phyloP scores from a whole-genome alignment of 441 rosid species.

The Bruguiera hainesii region DNA sequence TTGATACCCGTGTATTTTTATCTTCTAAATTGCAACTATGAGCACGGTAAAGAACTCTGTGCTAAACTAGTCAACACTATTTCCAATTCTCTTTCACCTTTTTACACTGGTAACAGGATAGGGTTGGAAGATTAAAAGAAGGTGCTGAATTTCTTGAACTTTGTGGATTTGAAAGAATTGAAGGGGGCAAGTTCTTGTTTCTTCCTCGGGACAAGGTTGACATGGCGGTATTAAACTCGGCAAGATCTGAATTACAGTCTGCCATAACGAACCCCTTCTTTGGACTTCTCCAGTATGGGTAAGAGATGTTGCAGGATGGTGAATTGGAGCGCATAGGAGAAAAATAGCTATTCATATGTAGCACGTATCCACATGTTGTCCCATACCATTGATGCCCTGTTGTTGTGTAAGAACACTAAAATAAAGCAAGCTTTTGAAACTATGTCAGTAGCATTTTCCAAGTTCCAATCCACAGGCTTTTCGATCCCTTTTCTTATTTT shows the following conservation, averaged over 20 bases:
- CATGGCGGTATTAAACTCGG: constrained; percentile 64
- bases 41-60: background rate
- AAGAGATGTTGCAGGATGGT: background rate
- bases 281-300: constrained; percentile 57
- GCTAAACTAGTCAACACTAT: background rate
- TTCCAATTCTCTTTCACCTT: background rate
- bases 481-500: too few relatives aligned
- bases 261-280: constrained; percentile 94
- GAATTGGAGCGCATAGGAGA: too few relatives aligned
- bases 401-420: background rate
- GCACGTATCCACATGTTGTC: too few relatives aligned
- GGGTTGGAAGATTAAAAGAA: constrained; percentile 77
- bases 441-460: background rate
- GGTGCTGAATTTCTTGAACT: constrained; percentile 82
- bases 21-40: too few relatives aligned
- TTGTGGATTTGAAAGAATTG: constrained; percentile 83
- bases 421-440: background rate
- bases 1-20: too few relatives aligned
- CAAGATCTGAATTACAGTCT: constrained; percentile 88
- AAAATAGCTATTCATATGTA: background rate
- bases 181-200: constrained; percentile 76
- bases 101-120: constrained; percentile 54
- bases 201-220: constrained; percentile 78
- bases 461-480: too few relatives aligned
- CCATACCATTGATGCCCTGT: too few relatives aligned